phyloP scores from a whole-genome alignment of 352 stramenopile species.

The Pythium monospermum region DNA sequence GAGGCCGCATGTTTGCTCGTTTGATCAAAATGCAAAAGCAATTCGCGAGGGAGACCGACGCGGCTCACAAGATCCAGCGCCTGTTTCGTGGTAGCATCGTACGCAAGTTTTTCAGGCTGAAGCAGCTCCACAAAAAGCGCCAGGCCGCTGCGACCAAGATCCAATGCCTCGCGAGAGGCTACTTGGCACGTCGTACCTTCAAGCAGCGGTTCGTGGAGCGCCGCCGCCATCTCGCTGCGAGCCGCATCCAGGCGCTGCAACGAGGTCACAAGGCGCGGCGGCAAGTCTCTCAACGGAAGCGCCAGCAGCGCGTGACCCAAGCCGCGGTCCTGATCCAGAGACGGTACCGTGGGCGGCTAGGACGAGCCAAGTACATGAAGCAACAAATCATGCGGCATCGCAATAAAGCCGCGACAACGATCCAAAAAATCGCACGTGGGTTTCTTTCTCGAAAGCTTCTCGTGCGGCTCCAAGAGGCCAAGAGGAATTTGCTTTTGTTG shows the following conservation, averaged over 20 bases:
- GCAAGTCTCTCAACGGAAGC: constrained; percentile 22
- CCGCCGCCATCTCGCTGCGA: constrained; percentile 34
- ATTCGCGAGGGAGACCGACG: constrained; percentile 31
- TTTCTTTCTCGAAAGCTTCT: constrained; percentile 33
- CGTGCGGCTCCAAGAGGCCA: constrained; percentile 27
- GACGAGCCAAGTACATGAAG: constrained; percentile 55
- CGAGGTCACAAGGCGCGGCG: constrained; percentile 43
- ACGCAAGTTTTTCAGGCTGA: constrained; percentile 58
- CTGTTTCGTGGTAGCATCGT: constrained; percentile 52
- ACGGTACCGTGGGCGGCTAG: constrained; percentile 61
- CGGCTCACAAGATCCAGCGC: constrained; percentile 52
- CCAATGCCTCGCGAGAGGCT: constrained; percentile 40
- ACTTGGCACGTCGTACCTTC: constrained; percentile 26
- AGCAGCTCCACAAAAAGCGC: constrained; percentile 32
- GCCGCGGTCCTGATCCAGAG: constrained; percentile 62
- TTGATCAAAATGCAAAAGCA: constrained; percentile 43
- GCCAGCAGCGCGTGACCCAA: constrained; percentile 24
- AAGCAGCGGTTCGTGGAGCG: constrained; percentile 22
- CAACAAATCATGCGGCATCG: constrained; percentile 51
- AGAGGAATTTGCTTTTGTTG: constrained; percentile 21
- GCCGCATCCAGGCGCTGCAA: constrained; percentile 52
- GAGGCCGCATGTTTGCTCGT: constrained; percentile 35
- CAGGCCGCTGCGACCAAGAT: constrained; percentile 47
- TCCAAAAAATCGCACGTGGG: constrained; percentile 46
- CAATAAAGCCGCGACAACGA: constrained; percentile 35